Evolutionary conservation across 129 eudicot genomes (phyloP).

Genomic region (Escallonia rubra): DNA sequence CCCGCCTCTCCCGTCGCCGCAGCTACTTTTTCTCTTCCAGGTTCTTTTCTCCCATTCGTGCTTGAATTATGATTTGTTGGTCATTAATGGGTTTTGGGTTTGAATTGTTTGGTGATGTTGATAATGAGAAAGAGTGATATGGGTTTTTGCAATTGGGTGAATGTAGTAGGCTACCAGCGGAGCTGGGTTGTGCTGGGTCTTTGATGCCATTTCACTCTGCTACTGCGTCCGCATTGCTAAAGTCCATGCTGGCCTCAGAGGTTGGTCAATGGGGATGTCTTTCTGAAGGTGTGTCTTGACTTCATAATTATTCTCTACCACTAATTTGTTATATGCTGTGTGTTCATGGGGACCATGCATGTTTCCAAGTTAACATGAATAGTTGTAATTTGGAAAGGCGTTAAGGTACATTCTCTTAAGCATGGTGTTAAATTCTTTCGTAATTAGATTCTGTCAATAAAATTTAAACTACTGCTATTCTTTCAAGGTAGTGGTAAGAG

Average conservation of each 20-base stretch:
- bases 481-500: too few relatives aligned
- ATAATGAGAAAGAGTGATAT: background rate
- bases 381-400: background rate
- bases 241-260: conserved; percentile 52
- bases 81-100: background rate
- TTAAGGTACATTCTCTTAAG: background rate
- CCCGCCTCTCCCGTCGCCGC: conserved; percentile 23
- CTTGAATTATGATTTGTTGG: background rate
- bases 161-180: conserved; percentile 48
- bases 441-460: too few relatives aligned
- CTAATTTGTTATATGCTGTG: background rate
- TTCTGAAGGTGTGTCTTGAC: conserved; percentile 46
- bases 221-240: conserved; percentile 64
- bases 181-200: conserved; percentile 49
- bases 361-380: background rate
- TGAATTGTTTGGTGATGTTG: background rate
- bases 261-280: conserved; percentile 62
- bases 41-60: conserved; percentile 7
- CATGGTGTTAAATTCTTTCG: too few relatives aligned
- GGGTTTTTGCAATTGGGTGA: background rate
- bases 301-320: background rate
- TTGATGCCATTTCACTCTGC: conserved; percentile 71
- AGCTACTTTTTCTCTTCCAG: conserved; percentile 33
- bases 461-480: too few relatives aligned
- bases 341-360: background rate